Percentiles rank a stretch among this genome's conserved stretches.
These are phyloP conservation scores for Tubosaeta sp. DNA, from an alignment of 768 basidiomycete species.

Conservation along the genomic window DNA sequence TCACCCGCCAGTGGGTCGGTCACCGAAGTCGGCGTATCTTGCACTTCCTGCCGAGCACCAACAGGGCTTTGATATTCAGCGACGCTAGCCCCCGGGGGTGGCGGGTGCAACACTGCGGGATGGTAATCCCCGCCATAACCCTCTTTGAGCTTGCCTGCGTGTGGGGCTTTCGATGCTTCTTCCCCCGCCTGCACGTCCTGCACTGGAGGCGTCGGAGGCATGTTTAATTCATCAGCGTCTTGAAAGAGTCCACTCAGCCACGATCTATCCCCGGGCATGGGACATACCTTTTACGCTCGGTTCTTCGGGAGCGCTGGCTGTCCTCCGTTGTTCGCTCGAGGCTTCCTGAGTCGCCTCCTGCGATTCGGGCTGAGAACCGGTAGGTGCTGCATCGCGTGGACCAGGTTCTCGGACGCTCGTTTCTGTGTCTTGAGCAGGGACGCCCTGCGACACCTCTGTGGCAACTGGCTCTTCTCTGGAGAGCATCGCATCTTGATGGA, in stretches of 20 bases:
- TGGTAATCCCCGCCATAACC: conserved; percentile 23
- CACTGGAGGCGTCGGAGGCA: background rate
- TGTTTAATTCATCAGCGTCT: background rate
- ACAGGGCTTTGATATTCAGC: conserved; percentile 7
- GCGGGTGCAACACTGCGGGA: conserved; percentile 28
- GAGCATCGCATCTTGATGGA: background rate
- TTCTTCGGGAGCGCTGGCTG: background rate
- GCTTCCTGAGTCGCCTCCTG: conserved; percentile 2
- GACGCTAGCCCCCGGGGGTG: conserved; percentile 15
- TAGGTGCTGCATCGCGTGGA: background rate
- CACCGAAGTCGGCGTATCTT: background rate
- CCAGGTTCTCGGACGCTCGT: background rate
- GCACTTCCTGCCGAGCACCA: background rate
- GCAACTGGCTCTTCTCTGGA: background rate
- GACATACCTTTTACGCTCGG: conserved; percentile 11
- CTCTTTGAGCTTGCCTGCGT: background rate
- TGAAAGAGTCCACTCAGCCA: background rate
- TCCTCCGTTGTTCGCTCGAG: background rate
- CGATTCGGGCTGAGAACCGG: background rate
- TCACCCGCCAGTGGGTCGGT: background rate
- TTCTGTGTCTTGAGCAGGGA: background rate
- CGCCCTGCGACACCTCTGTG: background rate
- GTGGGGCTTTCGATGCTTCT: background rate
- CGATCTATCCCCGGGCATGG: background rate
- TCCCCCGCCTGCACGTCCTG: conserved; percentile 3